phyloP scores from a whole-genome alignment of 768 basidiomycete genomes.

The Suillus subaureus region DNA sequence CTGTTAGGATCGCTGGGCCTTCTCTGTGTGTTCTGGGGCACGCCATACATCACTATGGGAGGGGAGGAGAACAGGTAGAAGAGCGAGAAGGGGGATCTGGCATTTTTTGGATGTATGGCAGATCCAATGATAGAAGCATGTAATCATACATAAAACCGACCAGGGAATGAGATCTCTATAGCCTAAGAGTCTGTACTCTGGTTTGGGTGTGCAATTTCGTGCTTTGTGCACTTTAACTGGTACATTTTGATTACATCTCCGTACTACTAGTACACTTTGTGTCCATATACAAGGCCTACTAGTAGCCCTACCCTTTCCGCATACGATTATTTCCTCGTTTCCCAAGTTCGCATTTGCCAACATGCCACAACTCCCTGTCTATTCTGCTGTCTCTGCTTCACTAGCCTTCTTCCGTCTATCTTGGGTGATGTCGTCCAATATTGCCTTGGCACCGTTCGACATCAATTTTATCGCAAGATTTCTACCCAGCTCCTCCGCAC shows the following conservation, averaged over 20 bases:
- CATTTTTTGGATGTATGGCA: no score
- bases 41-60: no score
- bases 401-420: slow-evolving; percentile 56
- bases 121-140: no score
- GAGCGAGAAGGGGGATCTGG: no score
- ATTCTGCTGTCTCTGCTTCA: slow-evolving; percentile 34
- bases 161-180: no score
- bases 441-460: slow-evolving; percentile 70
- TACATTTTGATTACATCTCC: background rate
- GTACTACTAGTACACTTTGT: background rate
- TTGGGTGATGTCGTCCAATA: slow-evolving; percentile 81
- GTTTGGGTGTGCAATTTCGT: background rate
- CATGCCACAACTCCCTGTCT: slow-evolving; percentile 11
- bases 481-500: slow-evolving; percentile 71
- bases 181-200: no score
- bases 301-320: background rate
- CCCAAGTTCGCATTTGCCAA: background rate
- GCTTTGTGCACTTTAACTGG: background rate
- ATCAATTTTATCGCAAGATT: slow-evolving; percentile 66
- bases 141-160: no score
- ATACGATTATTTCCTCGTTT: background rate
- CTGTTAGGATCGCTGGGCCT: no score
- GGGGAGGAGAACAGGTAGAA: no score
- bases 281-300: background rate
- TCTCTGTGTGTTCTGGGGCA: no score